A percentile compares a stretch with the other conserved stretches of the same genome.
phyloP scores from a whole-genome alignment of 257 asterid genomes.

The Asclepias syriaca region DNA sequence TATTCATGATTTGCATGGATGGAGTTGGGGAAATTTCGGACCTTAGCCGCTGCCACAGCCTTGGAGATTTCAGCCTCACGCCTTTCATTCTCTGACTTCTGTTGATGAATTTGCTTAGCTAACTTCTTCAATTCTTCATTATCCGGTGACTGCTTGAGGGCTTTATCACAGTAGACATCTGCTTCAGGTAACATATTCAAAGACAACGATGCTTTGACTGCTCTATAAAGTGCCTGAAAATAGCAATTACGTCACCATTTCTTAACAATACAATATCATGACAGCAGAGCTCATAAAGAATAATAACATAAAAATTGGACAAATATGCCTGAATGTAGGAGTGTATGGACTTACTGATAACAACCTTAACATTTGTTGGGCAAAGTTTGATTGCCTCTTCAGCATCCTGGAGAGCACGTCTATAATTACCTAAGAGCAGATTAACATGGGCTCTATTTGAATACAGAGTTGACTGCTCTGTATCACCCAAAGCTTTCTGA shows the following conservation, averaged over 20 bases:
- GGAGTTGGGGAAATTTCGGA: slow-evolving; percentile 21
- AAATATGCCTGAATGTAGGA: not conserved
- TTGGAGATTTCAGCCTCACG: slow-evolving; percentile 54
- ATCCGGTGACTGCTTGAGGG: slow-evolving; percentile 65
- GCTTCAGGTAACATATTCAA: slow-evolving; percentile 76
- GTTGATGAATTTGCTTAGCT: slow-evolving; percentile 48
- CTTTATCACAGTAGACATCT: slow-evolving; percentile 54
- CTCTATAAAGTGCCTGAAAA: slow-evolving; percentile 74
- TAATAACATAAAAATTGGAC: not conserved
- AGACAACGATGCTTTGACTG: slow-evolving; percentile 71
- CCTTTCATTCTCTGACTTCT: slow-evolving; percentile 40
- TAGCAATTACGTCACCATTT: not conserved
- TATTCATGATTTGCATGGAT: slow-evolving; percentile 7
- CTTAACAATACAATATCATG: not conserved
- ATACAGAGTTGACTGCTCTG: slow-evolving; percentile 60
- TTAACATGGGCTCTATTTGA: slow-evolving; percentile 92
- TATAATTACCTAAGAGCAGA: slow-evolving; percentile 67
- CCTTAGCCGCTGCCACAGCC: slow-evolving; percentile 67
- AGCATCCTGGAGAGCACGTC: slow-evolving; percentile 85
- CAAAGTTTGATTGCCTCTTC: slow-evolving; percentile 66
- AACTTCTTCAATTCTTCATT: slow-evolving; percentile 71
- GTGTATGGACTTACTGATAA: slow-evolving; percentile 8
- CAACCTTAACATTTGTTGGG: slow-evolving; percentile 74
- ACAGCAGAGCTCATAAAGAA: not conserved
- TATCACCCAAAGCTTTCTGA: slow-evolving; percentile 70